phyloP scores from a whole-genome alignment of 805 yeast species.

The Zygotorulaspora sp. region DNA sequence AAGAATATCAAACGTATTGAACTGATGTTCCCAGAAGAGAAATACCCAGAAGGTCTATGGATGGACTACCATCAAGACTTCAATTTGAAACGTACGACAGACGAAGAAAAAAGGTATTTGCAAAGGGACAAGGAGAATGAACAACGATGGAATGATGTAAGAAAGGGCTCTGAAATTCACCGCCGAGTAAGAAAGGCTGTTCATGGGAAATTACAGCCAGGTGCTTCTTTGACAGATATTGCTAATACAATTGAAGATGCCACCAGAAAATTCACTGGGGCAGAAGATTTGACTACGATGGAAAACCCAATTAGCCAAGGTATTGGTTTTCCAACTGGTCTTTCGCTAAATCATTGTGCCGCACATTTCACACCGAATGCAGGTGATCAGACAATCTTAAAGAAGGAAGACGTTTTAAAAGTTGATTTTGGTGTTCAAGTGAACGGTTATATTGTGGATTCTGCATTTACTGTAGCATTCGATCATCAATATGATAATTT shows the following conservation, averaged over 20 bases:
- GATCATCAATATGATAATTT: constrained; percentile 77
- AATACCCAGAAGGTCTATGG: constrained; percentile 86
- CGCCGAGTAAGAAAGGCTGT: constrained; percentile 84
- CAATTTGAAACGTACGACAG: constrained; percentile 70
- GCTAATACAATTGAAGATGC: constrained; percentile 87
- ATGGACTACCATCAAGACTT: constrained; percentile 62
- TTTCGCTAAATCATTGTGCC: constrained; percentile 88
- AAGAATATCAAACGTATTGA: constrained; percentile 58
- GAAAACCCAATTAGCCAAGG: constrained; percentile 55
- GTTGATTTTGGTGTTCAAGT: constrained; percentile 96
- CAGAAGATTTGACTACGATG: constrained; percentile 49
- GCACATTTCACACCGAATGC: constrained; percentile 98
- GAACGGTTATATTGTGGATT: constrained; percentile 88
- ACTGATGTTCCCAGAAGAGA: constrained; percentile 61
- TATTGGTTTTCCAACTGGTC: constrained; percentile 97
- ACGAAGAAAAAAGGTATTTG: constrained; percentile 77
- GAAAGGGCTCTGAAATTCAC: constrained; percentile 96
- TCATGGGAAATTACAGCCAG: constrained; percentile 72
- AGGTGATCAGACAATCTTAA: constrained; percentile 78
- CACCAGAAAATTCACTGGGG: constrained; percentile 67
- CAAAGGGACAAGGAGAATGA: constrained; percentile 53
- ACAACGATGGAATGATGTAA: constrained; percentile 74
- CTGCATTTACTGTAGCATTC: constrained; percentile 90
- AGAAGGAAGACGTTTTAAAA: constrained; percentile 90
- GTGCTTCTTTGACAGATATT: constrained; percentile 85